Conservation (phyloP, 768 basidiomycete genomes). For the Amanita phalloides region DNA sequence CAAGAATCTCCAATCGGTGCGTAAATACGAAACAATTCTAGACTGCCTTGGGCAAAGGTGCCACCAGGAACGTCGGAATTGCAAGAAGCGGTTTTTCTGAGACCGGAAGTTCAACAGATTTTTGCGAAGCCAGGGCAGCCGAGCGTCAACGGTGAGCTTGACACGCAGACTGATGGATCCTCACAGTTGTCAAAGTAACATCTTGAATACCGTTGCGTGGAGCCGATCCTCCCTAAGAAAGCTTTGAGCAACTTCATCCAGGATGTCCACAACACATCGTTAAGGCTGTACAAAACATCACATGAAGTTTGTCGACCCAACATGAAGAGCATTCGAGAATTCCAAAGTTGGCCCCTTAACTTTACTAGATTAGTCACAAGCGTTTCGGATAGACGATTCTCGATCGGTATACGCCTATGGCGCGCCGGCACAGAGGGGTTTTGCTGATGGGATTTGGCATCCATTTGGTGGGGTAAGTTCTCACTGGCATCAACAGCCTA, state of each 20-base stretch:
- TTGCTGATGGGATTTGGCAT: too few relatives aligned
- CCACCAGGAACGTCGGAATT: constrained; percentile 78
- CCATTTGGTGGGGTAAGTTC: too few relatives aligned
- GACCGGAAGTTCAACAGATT: constrained; percentile 39
- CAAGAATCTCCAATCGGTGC: constrained; percentile 33
- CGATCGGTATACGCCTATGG: too few relatives aligned
- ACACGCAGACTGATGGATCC: not conserved
- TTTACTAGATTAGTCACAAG: too few relatives aligned
- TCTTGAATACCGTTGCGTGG: constrained; percentile 84
- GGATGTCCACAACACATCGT: constrained; percentile 85
- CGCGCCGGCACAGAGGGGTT: too few relatives aligned
- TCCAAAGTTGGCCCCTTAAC: too few relatives aligned
- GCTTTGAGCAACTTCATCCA: constrained; percentile 67
- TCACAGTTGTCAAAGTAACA: constrained; percentile 42
- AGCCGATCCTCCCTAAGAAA: constrained; percentile 64
- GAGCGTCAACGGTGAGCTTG: constrained; percentile 67
- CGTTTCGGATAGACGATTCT: too few relatives aligned
- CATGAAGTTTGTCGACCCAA: too few relatives aligned
- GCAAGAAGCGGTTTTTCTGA: constrained; percentile 69
- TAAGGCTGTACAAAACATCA: too few relatives aligned
- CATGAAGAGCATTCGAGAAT: too few relatives aligned
- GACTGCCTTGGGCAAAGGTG: constrained; percentile 74
- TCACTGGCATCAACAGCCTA: too few relatives aligned
- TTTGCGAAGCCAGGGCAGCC: constrained; percentile 64
- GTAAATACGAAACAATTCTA: constrained; percentile 86